Percentiles rank a stretch among this genome's conserved stretches.
phyloP scores from a whole-genome alignment of 2,329 filamentous ascomycete species.

The Sarocladium strictum region DNA sequence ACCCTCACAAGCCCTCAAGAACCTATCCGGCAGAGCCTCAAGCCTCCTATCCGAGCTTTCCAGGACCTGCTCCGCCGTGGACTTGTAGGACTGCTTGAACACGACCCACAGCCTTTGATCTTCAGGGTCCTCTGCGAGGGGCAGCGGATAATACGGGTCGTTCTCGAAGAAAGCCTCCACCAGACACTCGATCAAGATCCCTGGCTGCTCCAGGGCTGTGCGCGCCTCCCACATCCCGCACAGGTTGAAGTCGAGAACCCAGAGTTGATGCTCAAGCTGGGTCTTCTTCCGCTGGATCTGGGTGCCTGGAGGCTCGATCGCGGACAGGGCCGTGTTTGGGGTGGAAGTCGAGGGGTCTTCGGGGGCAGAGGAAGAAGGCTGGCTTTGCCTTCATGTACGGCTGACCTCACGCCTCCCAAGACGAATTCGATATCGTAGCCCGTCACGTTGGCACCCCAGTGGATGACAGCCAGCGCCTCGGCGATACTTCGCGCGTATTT shows the following conservation, averaged over 20 bases:
- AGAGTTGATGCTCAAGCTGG: conserved; percentile 14
- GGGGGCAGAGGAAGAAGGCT: background rate
- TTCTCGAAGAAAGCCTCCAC: conserved; percentile 18
- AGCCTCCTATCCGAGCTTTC: background rate
- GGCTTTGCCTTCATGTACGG: background rate
- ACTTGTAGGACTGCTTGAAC: conserved; percentile 8
- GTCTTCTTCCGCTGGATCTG: conserved; percentile 3
- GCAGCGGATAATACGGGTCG: conserved; percentile 20
- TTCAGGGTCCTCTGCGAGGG: conserved; percentile 11
- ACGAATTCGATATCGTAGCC: conserved; percentile 19
- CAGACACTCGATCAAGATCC: conserved; percentile 14
- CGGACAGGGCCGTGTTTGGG: background rate
- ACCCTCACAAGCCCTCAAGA: background rate
- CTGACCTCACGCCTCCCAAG: conserved; percentile 9
- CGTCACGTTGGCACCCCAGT: conserved; percentile 17
- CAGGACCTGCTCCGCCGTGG: background rate
- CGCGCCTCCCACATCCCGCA: conserved; percentile 15
- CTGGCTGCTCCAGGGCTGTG: conserved; percentile 10
- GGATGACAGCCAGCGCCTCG: conserved; percentile 18
- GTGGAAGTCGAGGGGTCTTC: background rate
- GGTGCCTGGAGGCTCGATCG: background rate
- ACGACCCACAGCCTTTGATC: conserved; percentile 14
- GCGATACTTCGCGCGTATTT: conserved; percentile 14
- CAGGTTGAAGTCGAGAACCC: conserved; percentile 24
- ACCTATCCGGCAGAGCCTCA: background rate